These are phyloP conservation scores for Calocera viscosa DNA, from an alignment of 768 basidiomycete species.

Conservation along the genomic window DNA sequence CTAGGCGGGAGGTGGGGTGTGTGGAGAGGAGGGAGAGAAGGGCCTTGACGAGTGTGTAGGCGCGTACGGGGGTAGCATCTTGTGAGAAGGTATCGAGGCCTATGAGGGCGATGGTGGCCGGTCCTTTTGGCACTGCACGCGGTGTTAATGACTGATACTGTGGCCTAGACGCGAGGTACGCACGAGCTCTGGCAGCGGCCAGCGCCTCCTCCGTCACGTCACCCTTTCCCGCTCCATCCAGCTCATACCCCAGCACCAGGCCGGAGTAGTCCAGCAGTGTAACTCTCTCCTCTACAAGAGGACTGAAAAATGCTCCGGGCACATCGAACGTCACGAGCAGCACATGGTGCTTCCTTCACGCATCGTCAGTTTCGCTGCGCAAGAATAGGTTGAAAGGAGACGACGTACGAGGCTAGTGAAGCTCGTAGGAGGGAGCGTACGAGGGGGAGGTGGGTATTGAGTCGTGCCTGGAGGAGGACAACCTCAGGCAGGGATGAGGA, in stretches of 20 bases:
- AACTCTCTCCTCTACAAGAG: neutral
- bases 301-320: neutral
- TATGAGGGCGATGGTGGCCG: neutral
- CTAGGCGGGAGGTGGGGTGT: neutral
- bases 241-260: neutral
- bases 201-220: neutral
- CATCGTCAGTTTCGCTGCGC: neutral
- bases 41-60: neutral
- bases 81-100: neutral
- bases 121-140: neutral
- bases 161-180: neutral
- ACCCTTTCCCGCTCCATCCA: neutral
- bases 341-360: neutral
- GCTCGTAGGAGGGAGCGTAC: neutral
- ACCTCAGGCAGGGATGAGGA: neutral
- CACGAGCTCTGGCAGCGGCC: neutral
- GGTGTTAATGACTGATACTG: neutral
- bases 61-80: neutral
- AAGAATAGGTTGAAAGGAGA: neutral
- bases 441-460: neutral
- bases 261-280: neutral
- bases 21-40: neutral
- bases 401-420: neutral
- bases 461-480: neutral
- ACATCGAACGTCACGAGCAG: neutral